phyloP scores from a whole-genome alignment of 768 basidiomycete species.

The Boletellus ananiceps region DNA sequence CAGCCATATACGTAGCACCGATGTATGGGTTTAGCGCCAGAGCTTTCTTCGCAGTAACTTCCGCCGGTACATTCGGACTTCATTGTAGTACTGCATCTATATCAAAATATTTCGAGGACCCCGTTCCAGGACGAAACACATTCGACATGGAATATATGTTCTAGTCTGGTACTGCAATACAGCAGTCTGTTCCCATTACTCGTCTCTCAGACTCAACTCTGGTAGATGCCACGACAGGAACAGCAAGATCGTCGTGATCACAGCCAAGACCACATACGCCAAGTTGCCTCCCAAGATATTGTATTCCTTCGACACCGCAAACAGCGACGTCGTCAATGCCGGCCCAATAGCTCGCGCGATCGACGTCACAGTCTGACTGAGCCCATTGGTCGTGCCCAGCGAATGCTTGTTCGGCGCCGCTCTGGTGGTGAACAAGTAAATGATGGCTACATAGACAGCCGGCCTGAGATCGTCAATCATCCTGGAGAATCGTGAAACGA shows the following conservation, averaged over 20 bases:
- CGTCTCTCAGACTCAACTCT: not conserved
- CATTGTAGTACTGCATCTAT: too few species aligned
- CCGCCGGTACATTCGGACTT: too few species aligned
- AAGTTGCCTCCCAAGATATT: conserved; percentile 47
- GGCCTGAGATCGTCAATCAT: not conserved
- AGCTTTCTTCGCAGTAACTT: too few species aligned
- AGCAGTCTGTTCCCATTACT: not conserved
- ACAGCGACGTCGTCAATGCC: conserved; percentile 44
- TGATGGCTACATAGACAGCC: conserved; percentile 32
- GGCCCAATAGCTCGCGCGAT: conserved; percentile 48
- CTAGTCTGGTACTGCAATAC: too few species aligned
- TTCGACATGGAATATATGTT: too few species aligned
- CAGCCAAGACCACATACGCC: conserved; percentile 41
- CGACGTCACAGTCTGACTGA: conserved; percentile 45
- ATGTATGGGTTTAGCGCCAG: too few species aligned
- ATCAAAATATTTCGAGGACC: too few species aligned
- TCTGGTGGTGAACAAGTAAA: conserved; percentile 49
- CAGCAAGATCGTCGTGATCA: conserved; percentile 24
- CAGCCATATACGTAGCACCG: too few species aligned
- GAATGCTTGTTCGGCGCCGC: conserved; percentile 51
- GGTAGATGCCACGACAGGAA: conserved; percentile 12
- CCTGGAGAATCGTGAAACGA: conserved; percentile 6
- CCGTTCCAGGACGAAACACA: too few species aligned
- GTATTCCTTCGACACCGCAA: conserved; percentile 46
- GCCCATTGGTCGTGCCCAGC: conserved; percentile 54